These are phyloP conservation scores for Ceratobasidium theobromae DNA, from an alignment of 1,284 basidiomycete species.

Conservation along the genomic window DNA sequence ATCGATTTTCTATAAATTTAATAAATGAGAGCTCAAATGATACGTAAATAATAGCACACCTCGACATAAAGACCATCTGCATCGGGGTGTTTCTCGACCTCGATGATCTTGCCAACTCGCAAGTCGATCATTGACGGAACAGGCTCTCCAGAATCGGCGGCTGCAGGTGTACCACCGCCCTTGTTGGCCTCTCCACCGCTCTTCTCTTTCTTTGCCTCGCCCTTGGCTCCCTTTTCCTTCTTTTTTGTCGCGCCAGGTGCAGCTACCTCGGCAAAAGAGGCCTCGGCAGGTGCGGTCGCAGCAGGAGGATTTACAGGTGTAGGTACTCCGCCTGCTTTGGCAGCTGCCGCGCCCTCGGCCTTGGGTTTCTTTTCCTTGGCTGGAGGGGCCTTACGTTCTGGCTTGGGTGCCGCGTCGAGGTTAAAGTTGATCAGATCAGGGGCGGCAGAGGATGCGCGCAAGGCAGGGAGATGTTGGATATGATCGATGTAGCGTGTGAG, in stretches of 20 bases:
- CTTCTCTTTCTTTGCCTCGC: slow-evolving; percentile 48
- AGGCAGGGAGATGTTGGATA: slow-evolving; percentile 70
- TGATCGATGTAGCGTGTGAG: slow-evolving; percentile 93
- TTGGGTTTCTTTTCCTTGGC: slow-evolving; percentile 82
- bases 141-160: slow-evolving; percentile 70
- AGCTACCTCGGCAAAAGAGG: slow-evolving; percentile 17
- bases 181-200: slow-evolving; percentile 38
- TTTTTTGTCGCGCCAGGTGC: slow-evolving; percentile 41
- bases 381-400: slow-evolving; percentile 67
- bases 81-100: slow-evolving; percentile 92
- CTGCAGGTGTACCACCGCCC: slow-evolving; percentile 40
- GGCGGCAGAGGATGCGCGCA: slow-evolving; percentile 57
- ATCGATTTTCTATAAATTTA: slow-evolving; percentile 76
- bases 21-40: neutral
- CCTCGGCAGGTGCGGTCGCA: slow-evolving; percentile 27
- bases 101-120: slow-evolving; percentile 84
- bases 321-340: slow-evolving; percentile 41
- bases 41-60: slow-evolving; percentile 44
- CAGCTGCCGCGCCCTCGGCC: slow-evolving; percentile 45
- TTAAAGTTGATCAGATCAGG: slow-evolving; percentile 60
- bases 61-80: slow-evolving; percentile 92
- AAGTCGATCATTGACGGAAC: slow-evolving; percentile 93
- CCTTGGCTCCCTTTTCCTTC: slow-evolving; percentile 48
- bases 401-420: slow-evolving; percentile 63
- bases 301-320: slow-evolving; percentile 20